Evolutionary conservation across 2,329 filamentous ascomycete species (phyloP), one percentile per base, ranked within the genome.

Genomic region (Colletotrichum filicis): DNA sequence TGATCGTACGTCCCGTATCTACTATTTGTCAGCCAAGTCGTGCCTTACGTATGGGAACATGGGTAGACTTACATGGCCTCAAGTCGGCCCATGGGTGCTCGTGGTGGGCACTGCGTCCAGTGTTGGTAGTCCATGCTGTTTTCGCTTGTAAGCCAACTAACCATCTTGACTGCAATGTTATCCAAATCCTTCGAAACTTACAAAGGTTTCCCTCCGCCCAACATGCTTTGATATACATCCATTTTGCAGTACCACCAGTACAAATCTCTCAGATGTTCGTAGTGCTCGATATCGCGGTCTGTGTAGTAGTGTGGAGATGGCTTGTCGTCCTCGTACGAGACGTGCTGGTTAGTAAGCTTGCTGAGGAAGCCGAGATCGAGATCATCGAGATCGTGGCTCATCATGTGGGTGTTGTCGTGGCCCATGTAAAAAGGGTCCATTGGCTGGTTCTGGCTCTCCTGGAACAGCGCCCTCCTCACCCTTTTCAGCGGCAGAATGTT

Each of bases 201-300:
- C 95, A 98, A 92, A 59, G 97, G 86, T 74, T 89, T 89, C 55
- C 96, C 95, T 9, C 95, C 96, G 76, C 95, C 97, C 28, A 98
- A 85, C 74, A 98, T 90, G 79, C 94, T 95, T 81, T 98, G 96
- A 77, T 96, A 97, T 9, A 94, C 91, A 80, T 98, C 97, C 86
- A 98, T 97, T 82, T 98, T 97, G 77, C 90, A 92, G 80, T 95
- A 98, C 94, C 95, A 98, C 95, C 96, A 99, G 79, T 93, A 97
- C 5, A 98, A 84, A 82, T 98, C 97, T 75, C 93, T 91, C 52
- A 97, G 87, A 19, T 93, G 92, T 78, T 97, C 93, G 78, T 94
- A 97, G 53, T 90, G 92, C 74, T 94, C 92, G 60, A 97, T 88
- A 74, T 98, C 95, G 74, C 85, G 87, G 46, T 88, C 84, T 1